Percentiles rank a stretch among this genome's conserved stretches.
phyloP scores from a whole-genome alignment of 1,139 yeast species.

The Geotrichum histeridarum region DNA sequence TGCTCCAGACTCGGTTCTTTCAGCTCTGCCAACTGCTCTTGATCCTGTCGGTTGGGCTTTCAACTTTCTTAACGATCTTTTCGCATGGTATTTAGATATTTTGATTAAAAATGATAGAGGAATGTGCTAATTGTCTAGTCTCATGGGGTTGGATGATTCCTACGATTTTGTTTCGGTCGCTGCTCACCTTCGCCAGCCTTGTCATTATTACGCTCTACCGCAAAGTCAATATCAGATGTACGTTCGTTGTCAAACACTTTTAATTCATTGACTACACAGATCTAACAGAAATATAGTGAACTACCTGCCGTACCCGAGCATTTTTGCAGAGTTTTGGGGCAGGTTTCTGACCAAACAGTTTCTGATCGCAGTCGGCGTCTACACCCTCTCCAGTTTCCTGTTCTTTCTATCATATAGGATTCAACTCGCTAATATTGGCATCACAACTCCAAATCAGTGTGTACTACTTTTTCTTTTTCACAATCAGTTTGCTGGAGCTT shows the following conservation, averaged over 20 bases:
- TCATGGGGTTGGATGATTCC: slow-evolving; percentile 23
- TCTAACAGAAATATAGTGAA: no score
- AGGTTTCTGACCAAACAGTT: slow-evolving; percentile 45
- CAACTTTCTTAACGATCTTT: slow-evolving; percentile 21
- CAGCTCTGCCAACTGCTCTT: slow-evolving; percentile 28
- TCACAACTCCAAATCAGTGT: slow-evolving; percentile 20
- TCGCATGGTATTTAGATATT: slow-evolving; percentile 18
- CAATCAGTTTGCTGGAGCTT: neutral
- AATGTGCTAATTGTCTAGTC: slow-evolving; percentile 14
- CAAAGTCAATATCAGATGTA: slow-evolving; percentile 29
- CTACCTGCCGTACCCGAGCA: slow-evolving; percentile 21
- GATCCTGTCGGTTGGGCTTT: slow-evolving; percentile 23
- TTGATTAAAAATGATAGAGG: no score
- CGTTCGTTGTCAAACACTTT: no score
- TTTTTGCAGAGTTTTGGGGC: slow-evolving; percentile 37
- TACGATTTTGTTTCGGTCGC: slow-evolving; percentile 28
- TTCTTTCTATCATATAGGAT: slow-evolving; percentile 38
- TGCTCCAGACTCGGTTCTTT: slow-evolving; percentile 32
- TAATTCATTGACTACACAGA: no score
- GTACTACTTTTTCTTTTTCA: neutral
- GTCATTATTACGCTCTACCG: slow-evolving; percentile 31
- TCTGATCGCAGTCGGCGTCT: slow-evolving; percentile 39
- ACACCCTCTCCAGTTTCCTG: slow-evolving; percentile 40
- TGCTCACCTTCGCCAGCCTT: slow-evolving; percentile 25
- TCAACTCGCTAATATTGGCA: slow-evolving; percentile 29